These are phyloP conservation scores for Fusarium oxysporum DNA, from an alignment of 2,329 filamentous ascomycete species.

Conservation along the genomic window DNA sequence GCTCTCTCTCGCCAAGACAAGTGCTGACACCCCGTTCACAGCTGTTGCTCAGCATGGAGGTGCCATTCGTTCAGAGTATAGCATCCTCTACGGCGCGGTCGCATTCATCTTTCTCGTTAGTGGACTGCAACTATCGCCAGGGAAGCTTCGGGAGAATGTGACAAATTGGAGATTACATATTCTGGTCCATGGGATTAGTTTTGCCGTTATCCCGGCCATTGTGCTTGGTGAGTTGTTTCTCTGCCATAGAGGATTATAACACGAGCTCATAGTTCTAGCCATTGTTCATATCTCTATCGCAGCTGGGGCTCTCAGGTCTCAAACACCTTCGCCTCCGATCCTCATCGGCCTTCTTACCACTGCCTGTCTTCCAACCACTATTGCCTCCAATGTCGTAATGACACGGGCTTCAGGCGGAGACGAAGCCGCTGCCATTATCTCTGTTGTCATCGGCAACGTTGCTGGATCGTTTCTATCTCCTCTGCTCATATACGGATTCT, in stretches of 20 bases:
- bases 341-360: conserved; percentile 75
- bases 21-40: conserved; percentile 37
- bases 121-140: conserved; percentile 74
- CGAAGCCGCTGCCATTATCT: conserved; percentile 72
- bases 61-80: conserved; percentile 65
- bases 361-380: conserved; percentile 77
- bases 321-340: conserved; percentile 72
- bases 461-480: conserved; percentile 76
- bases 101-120: conserved; percentile 78
- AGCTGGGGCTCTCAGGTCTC: conserved; percentile 60
- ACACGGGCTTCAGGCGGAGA: conserved; percentile 76
- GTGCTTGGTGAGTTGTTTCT: conserved; percentile 61
- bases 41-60: conserved; percentile 62
- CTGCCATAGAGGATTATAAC: background rate
- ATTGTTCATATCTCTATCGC: conserved; percentile 61
- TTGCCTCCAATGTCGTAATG: conserved; percentile 80
- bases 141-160: conserved; percentile 70
- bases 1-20: background rate
- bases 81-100: conserved; percentile 75
- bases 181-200: conserved; percentile 75
- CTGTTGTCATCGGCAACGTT: conserved; percentile 77
- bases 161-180: conserved; percentile 76
- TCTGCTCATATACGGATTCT: conserved; percentile 70
- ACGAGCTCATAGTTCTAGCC: conserved; percentile 48
- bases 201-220: conserved; percentile 72